These are phyloP conservation scores for Cylindrotheca fusiformis DNA, from an alignment of 108 stramenopile species.

Conservation along the genomic window DNA sequence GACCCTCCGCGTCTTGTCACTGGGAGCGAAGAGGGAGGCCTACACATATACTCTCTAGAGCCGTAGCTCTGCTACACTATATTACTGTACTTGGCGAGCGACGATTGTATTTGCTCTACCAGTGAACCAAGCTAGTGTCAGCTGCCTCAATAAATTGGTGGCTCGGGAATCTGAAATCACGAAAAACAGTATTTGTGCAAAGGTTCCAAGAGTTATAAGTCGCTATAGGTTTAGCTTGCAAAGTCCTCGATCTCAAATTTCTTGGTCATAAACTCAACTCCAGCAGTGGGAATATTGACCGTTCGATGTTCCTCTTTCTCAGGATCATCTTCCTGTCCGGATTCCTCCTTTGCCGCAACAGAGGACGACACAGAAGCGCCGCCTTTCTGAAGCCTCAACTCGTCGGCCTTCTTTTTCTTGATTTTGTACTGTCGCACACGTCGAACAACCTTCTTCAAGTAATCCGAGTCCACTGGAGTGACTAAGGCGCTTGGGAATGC, in stretches of 20 bases:
- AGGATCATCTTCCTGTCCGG: conserved; percentile 5
- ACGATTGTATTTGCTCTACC: too few relatives aligned
- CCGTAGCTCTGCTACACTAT: too few relatives aligned
- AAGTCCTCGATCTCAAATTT: conserved; percentile 14
- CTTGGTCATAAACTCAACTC: conserved; percentile 8
- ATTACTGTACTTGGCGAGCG: too few relatives aligned
- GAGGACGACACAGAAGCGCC: not conserved
- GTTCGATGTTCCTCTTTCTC: conserved; percentile 10
- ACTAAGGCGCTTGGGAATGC: conserved; percentile 67
- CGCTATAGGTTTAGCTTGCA: too few relatives aligned
- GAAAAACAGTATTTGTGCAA: too few relatives aligned
- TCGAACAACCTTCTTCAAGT: conserved; percentile 64
- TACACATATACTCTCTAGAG: conserved; percentile 39
- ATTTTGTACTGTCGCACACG: conserved; percentile 63
- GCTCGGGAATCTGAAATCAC: too few relatives aligned
- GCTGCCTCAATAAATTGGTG: too few relatives aligned
- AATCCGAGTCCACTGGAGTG: conserved; percentile 56
- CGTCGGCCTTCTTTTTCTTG: conserved; percentile 44
- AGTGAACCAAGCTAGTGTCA: too few relatives aligned
- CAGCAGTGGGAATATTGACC: conserved; percentile 25
- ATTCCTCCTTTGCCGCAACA: conserved; percentile 9
- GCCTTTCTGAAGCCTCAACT: not conserved
- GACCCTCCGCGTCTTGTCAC: conserved; percentile 24
- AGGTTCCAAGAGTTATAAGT: too few relatives aligned
- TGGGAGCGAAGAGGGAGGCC: conserved; percentile 30